Conservation (phyloP, 805 yeast genomes). For the Maudiozyma barnettii region DNA sequence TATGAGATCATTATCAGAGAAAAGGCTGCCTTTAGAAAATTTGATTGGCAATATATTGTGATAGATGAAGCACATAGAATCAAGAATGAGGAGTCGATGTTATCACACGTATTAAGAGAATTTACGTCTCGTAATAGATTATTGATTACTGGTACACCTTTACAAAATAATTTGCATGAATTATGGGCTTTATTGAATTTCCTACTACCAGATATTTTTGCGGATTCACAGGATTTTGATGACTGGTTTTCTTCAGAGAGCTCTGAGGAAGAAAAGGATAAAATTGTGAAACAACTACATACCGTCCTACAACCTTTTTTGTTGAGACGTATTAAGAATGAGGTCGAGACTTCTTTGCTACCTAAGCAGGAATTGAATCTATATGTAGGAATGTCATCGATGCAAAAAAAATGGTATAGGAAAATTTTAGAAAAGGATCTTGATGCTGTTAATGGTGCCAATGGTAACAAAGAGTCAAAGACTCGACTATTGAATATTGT, state of each 20-base stretch:
- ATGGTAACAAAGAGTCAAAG: slow-evolving; percentile 64
- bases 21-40: slow-evolving; percentile 54
- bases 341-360: slow-evolving; percentile 68
- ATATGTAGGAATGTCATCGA: slow-evolving; percentile 65
- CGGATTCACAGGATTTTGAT: slow-evolving; percentile 64
- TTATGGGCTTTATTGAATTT: slow-evolving; percentile 75
- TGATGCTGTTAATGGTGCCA: slow-evolving; percentile 79
- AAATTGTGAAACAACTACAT: slow-evolving; percentile 58
- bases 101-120: slow-evolving; percentile 66
- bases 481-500: slow-evolving; percentile 70
- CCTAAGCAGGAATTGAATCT: slow-evolving; percentile 70
- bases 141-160: slow-evolving; percentile 73
- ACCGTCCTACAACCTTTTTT: slow-evolving; percentile 69
- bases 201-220: slow-evolving; percentile 68
- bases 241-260: slow-evolving; percentile 53
- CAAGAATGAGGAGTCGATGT: slow-evolving; percentile 63
- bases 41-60: slow-evolving; percentile 67
- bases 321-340: slow-evolving; percentile 66
- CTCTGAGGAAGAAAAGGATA: slow-evolving; percentile 37
- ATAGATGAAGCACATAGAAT: slow-evolving; percentile 78
- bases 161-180: slow-evolving; percentile 72
- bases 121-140: slow-evolving; percentile 62
- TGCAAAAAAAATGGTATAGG: slow-evolving; percentile 74
- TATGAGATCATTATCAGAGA: slow-evolving; percentile 73
- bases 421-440: slow-evolving; percentile 68